Base-by-base conservation (phyloP, 1,139 yeast genomes). In the Pichia sp. region DNA sequence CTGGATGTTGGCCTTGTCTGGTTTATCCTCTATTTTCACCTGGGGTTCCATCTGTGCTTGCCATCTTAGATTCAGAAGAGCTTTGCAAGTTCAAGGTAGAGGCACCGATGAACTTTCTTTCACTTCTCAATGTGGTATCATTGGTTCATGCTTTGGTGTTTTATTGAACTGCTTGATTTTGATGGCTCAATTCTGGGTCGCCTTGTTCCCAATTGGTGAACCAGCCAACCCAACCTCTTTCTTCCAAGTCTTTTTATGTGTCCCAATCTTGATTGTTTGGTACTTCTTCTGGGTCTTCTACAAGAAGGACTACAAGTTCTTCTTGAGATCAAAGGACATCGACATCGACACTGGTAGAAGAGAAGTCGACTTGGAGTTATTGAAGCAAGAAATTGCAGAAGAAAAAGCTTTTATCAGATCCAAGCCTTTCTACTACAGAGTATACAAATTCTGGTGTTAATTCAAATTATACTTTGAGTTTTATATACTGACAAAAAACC, bases 1-100 rank as follows among this genome's bases (percentile, higher is more conserved):
- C 62, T 90, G 97, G 96, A 74, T 90, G 65, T 74, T 88, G 67
- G 88, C 96, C 30, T 74, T 90, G 50, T 86, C 96, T 15, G 95
- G 95, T 57, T 80, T 89, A 60, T 85, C 95, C 47, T 85, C 96
- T 1, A 76, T 90, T 56, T 88, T 89, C 70, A 87, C 95, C 6
- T 89, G 96, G 95, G 82, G 82, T 44, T 82, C 92, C 19, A 87
- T 90, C 64, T 82, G 86, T 67, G 67, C 86, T 54, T 83, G 90
- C 63, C 95, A 85, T 63, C 75, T 90, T 57, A 79, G 96, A 69
- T 88, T 89, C 73, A 83, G 97, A 74, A 70, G 76, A 53, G 96
- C 95, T 1, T 76, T 90, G 74, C 70, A 71, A 45, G 78, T 66
- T 10, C 87, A 86, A 71, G 89, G 89, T 55, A 80, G 87, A 70